Evolutionary conservation across 1,139 yeast genomes (phyloP).

Genomic region (Pichia sp.): DNA sequence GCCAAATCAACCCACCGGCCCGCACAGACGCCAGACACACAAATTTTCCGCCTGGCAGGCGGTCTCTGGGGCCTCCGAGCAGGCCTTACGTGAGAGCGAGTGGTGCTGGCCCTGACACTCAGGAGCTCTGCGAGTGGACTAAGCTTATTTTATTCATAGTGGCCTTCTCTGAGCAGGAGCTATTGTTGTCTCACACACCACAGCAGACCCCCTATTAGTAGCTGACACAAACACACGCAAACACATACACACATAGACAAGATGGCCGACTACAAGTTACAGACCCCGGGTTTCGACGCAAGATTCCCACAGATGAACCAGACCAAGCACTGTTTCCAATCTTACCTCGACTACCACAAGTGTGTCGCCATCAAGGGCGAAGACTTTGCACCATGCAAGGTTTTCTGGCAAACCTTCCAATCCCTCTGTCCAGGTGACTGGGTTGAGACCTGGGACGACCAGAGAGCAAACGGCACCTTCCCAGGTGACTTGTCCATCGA

Average conservation of each 20-base stretch:
- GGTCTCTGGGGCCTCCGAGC: too few relatives aligned
- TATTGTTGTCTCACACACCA: too few relatives aligned
- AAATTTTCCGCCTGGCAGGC: too few relatives aligned
- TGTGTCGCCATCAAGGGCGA: constrained; percentile 96
- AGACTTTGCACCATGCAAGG: constrained; percentile 96
- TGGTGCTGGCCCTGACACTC: neutral
- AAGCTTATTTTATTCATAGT: neutral
- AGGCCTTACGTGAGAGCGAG: neutral
- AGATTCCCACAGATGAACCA: constrained; percentile 97
- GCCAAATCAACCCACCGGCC: neutral
- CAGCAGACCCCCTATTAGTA: too few relatives aligned
- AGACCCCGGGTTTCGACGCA: constrained; percentile 85
- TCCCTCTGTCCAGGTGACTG: constrained; percentile 90
- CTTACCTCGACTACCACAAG: constrained; percentile 96
- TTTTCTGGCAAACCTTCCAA: constrained; percentile 85
- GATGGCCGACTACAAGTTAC: constrained; percentile 47
- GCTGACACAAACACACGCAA: neutral
- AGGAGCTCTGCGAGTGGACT: neutral
- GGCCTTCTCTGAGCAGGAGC: neutral
- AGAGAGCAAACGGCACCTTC: constrained; percentile 71
- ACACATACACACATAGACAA: constrained; percentile 9
- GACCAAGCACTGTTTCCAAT: constrained; percentile 97
- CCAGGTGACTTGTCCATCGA: constrained; percentile 51
- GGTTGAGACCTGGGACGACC: constrained; percentile 96
- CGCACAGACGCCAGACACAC: neutral